phyloP scores from a whole-genome alignment of 2,329 filamentous ascomycete genomes.

The Colletotrichum tropicicola region DNA sequence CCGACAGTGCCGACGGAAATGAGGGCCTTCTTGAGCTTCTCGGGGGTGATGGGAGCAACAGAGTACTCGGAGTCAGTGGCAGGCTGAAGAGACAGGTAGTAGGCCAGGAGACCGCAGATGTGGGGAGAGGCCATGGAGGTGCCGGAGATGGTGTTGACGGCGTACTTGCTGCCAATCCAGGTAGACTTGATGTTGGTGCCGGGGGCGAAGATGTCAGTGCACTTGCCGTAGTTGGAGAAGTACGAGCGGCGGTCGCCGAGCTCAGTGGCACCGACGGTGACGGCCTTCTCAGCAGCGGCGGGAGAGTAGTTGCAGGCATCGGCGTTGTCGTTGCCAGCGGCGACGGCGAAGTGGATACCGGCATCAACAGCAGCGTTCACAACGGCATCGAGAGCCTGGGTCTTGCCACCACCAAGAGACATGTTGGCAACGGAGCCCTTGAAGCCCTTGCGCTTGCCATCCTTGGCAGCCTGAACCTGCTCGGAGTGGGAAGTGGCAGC shows the following conservation, averaged over 20 bases:
- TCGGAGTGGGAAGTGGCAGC: conserved; percentile 83
- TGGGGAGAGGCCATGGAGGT: conserved; percentile 99
- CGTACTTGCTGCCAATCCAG: conserved; percentile 97
- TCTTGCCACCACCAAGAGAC: conserved; percentile 98
- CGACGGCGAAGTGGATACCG: conserved; percentile 97
- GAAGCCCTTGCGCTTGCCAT: conserved; percentile 93
- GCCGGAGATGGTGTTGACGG: conserved; percentile 98
- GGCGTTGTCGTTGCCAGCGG: conserved; percentile 97
- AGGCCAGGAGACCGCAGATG: conserved; percentile 94
- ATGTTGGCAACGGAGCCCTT: conserved; percentile 99
- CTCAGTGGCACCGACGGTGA: conserved; percentile 95
- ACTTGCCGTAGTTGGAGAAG: conserved; percentile 99
- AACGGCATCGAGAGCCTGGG: conserved; percentile 85
- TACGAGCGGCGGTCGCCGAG: conserved; percentile 96
- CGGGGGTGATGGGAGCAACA: conserved; percentile 87
- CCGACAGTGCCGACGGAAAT: conserved; percentile 83
- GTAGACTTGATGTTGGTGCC: conserved; percentile 97
- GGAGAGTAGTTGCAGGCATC: conserved; percentile 99
- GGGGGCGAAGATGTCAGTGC: conserved; percentile 98
- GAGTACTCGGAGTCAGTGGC: conserved; percentile 89
- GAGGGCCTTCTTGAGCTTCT: conserved; percentile 91
- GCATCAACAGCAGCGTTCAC: conserved; percentile 93
- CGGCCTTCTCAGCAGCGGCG: conserved; percentile 87
- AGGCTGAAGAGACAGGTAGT: conserved; percentile 97
- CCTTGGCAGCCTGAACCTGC: conserved; percentile 81